A percentile compares a stretch with the other conserved stretches of the same genome.
Evolutionary conservation across 176 grass and related monocot species (phyloP).

Genomic region (Triticum turgidum): DNA sequence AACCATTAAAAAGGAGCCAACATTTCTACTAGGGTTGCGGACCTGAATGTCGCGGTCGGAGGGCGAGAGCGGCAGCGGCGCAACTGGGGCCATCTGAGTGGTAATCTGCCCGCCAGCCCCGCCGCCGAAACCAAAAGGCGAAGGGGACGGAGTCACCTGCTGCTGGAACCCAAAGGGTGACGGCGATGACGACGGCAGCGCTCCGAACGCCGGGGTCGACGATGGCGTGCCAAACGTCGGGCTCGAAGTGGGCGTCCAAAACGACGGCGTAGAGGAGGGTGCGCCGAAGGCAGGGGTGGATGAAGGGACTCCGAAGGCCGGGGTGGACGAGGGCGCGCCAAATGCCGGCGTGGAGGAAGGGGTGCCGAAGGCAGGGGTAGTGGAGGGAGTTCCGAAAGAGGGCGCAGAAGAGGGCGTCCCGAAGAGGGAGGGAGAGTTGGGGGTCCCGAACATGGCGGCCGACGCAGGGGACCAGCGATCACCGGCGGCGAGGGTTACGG

Average conservation of each 20-base stretch:
- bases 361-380: conserved; percentile 35
- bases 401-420: conserved; percentile 8
- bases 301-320: conserved; percentile 22
- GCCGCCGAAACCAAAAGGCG: conserved; percentile 46
- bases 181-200: conserved; percentile 13
- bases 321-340: not conserved
- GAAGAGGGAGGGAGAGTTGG: conserved; percentile 22
- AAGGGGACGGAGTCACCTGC: conserved; percentile 46
- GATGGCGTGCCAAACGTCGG: conserved; percentile 46
- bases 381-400: not conserved
- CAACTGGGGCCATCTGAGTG: conserved; percentile 97
- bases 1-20: not conserved
- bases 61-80: conserved; percentile 64
- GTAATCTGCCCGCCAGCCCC: conserved; percentile 62
- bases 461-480: not conserved
- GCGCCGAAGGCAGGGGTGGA: conserved; percentile 23
- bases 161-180: conserved; percentile 60
- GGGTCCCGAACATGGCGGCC: conserved; percentile 15
- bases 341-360: conserved; percentile 28
- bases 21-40: not conserved
- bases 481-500: conserved; percentile 25
- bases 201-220: conserved; percentile 36
- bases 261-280: conserved; percentile 25
- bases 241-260: conserved; percentile 36
- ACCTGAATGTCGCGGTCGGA: conserved; percentile 97